Conservation (phyloP, 2,329 filamentous ascomycete genomes). For the Colletotrichum cordylinicola region DNA sequence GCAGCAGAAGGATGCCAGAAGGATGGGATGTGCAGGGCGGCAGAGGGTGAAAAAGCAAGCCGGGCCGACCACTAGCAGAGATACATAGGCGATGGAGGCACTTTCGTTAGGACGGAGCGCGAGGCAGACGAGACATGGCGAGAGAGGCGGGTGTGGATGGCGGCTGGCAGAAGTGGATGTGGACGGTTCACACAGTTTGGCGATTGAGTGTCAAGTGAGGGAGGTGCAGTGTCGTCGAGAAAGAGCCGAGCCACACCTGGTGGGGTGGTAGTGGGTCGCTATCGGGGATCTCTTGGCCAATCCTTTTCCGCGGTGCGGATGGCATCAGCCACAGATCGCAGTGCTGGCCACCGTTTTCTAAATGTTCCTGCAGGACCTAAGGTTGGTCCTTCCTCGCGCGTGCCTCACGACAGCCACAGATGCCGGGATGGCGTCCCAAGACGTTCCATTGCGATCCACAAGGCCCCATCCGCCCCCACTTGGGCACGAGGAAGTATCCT, state of each 20-base stretch:
- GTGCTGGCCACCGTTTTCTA: not conserved
- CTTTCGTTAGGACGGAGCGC: not conserved
- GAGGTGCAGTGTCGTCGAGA: not conserved
- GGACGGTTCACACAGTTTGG: not conserved
- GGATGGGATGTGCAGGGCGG: not conserved
- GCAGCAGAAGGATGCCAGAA: not conserved
- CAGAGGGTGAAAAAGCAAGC: not conserved
- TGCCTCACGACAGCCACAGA: not conserved
- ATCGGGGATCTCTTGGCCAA: not conserved
- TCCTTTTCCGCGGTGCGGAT: not conserved
- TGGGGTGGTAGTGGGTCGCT: not conserved
- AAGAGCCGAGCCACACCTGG: not conserved
- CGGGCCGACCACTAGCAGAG: not conserved
- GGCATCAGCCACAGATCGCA: not conserved
- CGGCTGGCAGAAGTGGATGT: not conserved
- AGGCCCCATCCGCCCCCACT: not conserved
- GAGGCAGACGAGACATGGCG: not conserved
- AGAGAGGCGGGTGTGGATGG: not conserved
- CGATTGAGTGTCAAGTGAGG: not conserved
- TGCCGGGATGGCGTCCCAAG: not conserved
- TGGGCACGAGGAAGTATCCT: constrained; percentile 6
- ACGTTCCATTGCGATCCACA: not conserved
- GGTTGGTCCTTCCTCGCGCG: not conserved
- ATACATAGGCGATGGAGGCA: not conserved
- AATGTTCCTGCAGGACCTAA: not conserved